Conservation (phyloP, 257 asterid genomes). For the Plectranthus barbatus region DNA sequence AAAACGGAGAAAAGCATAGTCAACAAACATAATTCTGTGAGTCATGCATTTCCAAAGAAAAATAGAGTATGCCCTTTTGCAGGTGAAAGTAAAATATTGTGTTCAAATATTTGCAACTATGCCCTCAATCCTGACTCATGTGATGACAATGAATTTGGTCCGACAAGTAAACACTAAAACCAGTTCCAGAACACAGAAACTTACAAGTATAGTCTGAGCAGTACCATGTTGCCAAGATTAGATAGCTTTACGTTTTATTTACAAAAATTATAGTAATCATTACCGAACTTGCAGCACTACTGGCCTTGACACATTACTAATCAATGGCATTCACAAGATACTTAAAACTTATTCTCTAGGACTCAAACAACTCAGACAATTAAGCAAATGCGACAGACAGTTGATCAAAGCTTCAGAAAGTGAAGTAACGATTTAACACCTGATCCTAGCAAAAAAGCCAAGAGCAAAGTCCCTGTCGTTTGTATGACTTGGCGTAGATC, state of each 20-base stretch:
- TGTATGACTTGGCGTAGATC: slow-evolving; percentile 47
- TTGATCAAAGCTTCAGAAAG: not conserved
- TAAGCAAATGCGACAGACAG: not conserved
- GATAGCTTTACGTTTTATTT: too few relatives aligned
- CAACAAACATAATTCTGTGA: too few relatives aligned
- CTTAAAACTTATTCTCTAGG: too few relatives aligned
- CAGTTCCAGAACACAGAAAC: not conserved
- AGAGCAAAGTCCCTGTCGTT: slow-evolving; percentile 59
- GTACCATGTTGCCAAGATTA: too few relatives aligned
- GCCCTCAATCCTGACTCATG: not conserved
- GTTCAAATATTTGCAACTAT: not conserved
- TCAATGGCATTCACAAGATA: not conserved
- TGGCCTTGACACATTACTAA: not conserved
- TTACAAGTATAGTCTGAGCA: not conserved
- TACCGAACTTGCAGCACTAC: not conserved
- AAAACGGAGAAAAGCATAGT: not conserved
- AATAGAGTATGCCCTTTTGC: not conserved
- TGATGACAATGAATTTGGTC: not conserved
- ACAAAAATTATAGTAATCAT: not conserved
- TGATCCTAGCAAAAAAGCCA: slow-evolving; percentile 77
- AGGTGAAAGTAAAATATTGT: not conserved
- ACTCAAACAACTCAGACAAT: not conserved
- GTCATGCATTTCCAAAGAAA: too few relatives aligned
- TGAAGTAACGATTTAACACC: slow-evolving; percentile 41
- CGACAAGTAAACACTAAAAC: too few relatives aligned